Conservation (phyloP, 1,284 basidiomycete genomes). For the Cryptococcus jaspeensis region DNA sequence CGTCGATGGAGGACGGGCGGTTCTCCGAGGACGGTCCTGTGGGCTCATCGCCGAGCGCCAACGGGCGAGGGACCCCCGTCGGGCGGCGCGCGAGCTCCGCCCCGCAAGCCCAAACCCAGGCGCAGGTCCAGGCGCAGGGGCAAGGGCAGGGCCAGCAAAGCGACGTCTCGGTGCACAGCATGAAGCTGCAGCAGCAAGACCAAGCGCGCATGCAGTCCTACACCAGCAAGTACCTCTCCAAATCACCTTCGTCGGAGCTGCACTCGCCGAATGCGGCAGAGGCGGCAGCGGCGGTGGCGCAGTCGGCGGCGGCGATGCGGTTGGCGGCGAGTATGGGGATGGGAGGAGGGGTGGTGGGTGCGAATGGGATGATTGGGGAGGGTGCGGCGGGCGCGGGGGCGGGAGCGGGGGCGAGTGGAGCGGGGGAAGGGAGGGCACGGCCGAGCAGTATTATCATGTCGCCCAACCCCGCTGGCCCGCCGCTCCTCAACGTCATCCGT, state of each 20-base stretch:
- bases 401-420: neutral
- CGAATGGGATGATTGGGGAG: slow-evolving; percentile 14
- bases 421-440: slow-evolving; percentile 23
- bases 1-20: slow-evolving; percentile 22
- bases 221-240: slow-evolving; percentile 74
- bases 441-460: slow-evolving; percentile 56
- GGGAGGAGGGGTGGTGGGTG: too few species aligned
- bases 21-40: slow-evolving; percentile 15
- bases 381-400: slow-evolving; percentile 23
- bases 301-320: slow-evolving; percentile 42
- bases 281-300: slow-evolving; percentile 44
- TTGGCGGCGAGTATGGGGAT: slow-evolving; percentile 22
- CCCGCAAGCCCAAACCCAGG: slow-evolving; percentile 6
- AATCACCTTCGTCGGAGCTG: slow-evolving; percentile 72
- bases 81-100: neutral
- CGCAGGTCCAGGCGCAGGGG: slow-evolving; percentile 42
- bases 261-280: slow-evolving; percentile 54
- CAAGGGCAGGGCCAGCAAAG: slow-evolving; percentile 35
- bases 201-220: slow-evolving; percentile 85
- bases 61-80: neutral
- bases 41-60: too few species aligned
- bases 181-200: slow-evolving; percentile 77
- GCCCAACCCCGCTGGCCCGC: slow-evolving; percentile 58
- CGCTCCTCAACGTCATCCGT: slow-evolving; percentile 87
- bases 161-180: slow-evolving; percentile 54